Base-by-base conservation (phyloP, 805 yeast genomes). In the Cyberlindnera meyerae region DNA sequence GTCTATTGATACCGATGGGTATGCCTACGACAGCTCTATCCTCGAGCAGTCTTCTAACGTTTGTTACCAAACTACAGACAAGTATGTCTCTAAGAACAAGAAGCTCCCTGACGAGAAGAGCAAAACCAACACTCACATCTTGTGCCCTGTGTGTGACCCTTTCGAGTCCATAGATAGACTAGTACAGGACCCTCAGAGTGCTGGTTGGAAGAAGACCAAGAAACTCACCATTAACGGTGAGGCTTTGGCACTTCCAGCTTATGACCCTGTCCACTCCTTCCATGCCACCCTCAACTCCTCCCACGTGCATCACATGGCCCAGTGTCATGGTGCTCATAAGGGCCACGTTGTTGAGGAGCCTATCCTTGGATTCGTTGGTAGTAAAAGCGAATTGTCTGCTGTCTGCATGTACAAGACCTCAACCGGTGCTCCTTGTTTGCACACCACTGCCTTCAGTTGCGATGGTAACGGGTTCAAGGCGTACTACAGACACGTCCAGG, bases 101-200 rank as follows among this genome's bases (percentile, higher is more conserved):
- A 12, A 4, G 2, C 31, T 44, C 17, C 18, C 29, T 4, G 30
- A 34, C 6, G 27, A 25, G 9, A 46, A 46, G 36, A 27, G 17
- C 11, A n/a, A n/a, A n/a, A n/a, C n/a, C n/a, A 46, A 46, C 25
- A 46, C 46, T 2, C 42, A 42, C 22, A 29, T 39, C 13, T 13
- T 44, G 15, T 46, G 50, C 18, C 46, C 48, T 5, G 16, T 44
- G 18, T 46, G 48, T 31, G 42, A 43, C 15, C 46, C 48, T 4
- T 40, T 44, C 16, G 11, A 20, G n/a, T n/a, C n/a, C n/a, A n/a
- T n/a, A n/a, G n/a, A n/a, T n/a, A n/a, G n/a, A n/a, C n/a, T n/a
- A n/a, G n/a, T n/a, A n/a, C n/a, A n/a, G n/a, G n/a, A 6, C 6
- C 9, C 20, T 9, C 25, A 24, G 28, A 41, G 29, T n/a, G 9